A percentile compares a stretch with the other conserved stretches of the same genome.
Evolutionary conservation across 495 filamentous ascomycete species (phyloP).

Genomic region (Tricharina praecox): DNA sequence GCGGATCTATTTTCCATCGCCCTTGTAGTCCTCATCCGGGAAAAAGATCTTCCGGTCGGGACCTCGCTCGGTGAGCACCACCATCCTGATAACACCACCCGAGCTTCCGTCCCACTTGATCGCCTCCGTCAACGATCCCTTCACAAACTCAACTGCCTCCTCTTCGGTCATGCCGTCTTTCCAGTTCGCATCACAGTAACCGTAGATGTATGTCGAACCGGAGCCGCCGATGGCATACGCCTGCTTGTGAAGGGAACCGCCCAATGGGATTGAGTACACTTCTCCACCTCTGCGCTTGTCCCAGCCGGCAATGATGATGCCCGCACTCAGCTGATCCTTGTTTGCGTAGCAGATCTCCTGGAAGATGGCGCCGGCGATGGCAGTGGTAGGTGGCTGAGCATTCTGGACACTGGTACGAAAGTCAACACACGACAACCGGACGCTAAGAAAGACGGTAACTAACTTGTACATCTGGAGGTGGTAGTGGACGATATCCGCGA

Average conservation of each 20-base stretch:
- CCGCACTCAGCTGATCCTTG: conserved; percentile 85
- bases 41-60: conserved; percentile 26
- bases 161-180: conserved; percentile 84
- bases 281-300: conserved; percentile 85
- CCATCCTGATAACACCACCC: conserved; percentile 92
- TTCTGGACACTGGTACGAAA: conserved; percentile 43
- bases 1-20: conserved; percentile 9
- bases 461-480: conserved; percentile 79
- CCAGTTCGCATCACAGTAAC: conserved; percentile 95
- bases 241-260: conserved; percentile 95
- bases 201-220: conserved; percentile 97
- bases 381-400: conserved; percentile 74
- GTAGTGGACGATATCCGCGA: conserved; percentile 94
- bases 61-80: conserved; percentile 59
- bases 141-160: conserved; percentile 86
- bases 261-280: conserved; percentile 91
- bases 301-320: conserved; percentile 94
- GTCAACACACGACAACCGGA: not conserved
- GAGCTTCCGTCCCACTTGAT: conserved; percentile 99
- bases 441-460: conserved; percentile 10
- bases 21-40: conserved; percentile 24
- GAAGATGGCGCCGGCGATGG: conserved; percentile 84
- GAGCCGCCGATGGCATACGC: conserved; percentile 90
- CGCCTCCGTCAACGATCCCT: conserved; percentile 71
- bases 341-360: conserved; percentile 96